Base-by-base conservation (phyloP, 306 rosid genomes). In the Rosa multiflora region DNA sequence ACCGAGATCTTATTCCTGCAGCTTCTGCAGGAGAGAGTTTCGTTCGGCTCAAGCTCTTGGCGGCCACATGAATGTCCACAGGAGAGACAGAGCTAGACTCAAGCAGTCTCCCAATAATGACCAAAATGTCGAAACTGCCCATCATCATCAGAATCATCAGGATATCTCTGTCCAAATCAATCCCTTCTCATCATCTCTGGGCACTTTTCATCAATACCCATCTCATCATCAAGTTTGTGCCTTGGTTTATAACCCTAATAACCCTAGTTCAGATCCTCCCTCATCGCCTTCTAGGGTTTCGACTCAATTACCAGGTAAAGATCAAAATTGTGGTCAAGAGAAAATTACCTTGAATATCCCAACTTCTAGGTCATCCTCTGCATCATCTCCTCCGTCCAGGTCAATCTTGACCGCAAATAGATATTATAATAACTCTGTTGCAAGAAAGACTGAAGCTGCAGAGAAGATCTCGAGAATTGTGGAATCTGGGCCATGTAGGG, bases 41-140 rank as follows among this genome's bases (percentile, higher is more conserved):
- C 84, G 97, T 70, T 94, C 97, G 6, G 99, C 99, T 61, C 99
- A 94, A 76, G 99, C 99, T 21, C 83, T 94, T 0, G 97, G 99
- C 1, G 97, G 99, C 73, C 99, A 94, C 75, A 94, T 94, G 99
- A 94, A 94, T 80, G 97, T 94, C 59, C 99, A 94, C 79, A 87
- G 97, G 75, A 90, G 96, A 21, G 99, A 94, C 77, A 93, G 93
- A 73, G 97, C 99, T 14, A 88, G 93, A 73, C 83, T 92, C 39
- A 92, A 88, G 76, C 93, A 94, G 77, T 87, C 92, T 59, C 85
- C 86, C 23, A 81, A 83, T 35, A 81, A 83, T 35, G 83, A 82
- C 37, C 83, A 73, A 21, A 74, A 26, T 73, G 66, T 8, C 35
- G 76, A 78, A 73, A 78, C 66, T 32, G 11, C 32, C 67, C 63